A percentile compares a stretch with the other conserved stretches of the same genome.
phyloP scores from a whole-genome alignment of 2,329 filamentous ascomycete genomes.

The Alternaria sp. region DNA sequence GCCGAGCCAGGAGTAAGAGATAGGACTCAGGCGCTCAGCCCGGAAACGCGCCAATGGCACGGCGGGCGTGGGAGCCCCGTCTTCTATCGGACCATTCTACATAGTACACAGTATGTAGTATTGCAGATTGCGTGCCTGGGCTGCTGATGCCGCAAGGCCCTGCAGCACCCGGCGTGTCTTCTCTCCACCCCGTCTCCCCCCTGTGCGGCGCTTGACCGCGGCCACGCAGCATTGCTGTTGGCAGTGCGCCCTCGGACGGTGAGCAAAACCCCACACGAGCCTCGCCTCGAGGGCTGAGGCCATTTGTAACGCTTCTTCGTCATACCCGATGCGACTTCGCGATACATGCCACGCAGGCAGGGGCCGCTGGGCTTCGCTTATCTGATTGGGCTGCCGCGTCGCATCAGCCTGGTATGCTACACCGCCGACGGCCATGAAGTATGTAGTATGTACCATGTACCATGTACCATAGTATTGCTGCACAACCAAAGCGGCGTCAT shows the following conservation, averaged over 20 bases:
- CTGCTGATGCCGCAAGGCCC: constrained; percentile 30
- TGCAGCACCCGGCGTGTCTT: constrained; percentile 19
- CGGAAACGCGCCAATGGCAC: constrained; percentile 28
- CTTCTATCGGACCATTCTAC: constrained; percentile 1
- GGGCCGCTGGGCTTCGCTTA: constrained; percentile 3
- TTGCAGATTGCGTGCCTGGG: constrained; percentile 25
- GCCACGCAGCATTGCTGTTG: constrained; percentile 9
- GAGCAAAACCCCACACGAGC: constrained; percentile 29
- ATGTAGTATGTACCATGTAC: no score
- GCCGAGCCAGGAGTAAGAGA: constrained; percentile 38
- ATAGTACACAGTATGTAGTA: no score
- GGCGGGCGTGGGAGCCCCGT: constrained; percentile 24
- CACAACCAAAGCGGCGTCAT: constrained; percentile 2
- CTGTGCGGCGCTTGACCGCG: constrained; percentile 14
- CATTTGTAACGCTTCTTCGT: constrained; percentile 34
- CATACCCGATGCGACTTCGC: constrained; percentile 23
- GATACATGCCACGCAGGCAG: constrained; percentile 35
- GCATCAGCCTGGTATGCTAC: constrained; percentile 12
- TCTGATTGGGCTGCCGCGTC: constrained; percentile 28
- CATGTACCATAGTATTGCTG: constrained; percentile 24
- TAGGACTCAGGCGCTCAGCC: constrained; percentile 32
- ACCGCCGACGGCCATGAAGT: constrained; percentile 32
- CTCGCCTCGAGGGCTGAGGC: constrained; percentile 15
- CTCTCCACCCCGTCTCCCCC: neutral
- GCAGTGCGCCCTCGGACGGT: constrained; percentile 2